Conservation (phyloP, 148 eudicot genomes). For the Hydrangea macrophylla region DNA sequence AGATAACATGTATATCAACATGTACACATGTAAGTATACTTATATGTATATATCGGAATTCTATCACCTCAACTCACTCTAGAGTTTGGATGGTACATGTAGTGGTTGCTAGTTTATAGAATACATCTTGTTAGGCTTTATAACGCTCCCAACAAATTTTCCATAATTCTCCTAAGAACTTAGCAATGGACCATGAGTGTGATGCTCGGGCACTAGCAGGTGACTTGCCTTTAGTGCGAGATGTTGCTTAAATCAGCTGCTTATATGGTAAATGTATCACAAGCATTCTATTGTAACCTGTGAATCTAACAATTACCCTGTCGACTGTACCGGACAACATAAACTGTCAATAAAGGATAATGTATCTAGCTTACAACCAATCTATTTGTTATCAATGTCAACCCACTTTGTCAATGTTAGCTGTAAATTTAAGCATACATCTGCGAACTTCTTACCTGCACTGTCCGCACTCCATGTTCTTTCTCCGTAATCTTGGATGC, state of each 20-base stretch:
- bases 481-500: neutral
- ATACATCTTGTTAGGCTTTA: neutral
- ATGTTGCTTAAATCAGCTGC: neutral
- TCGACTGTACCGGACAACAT: neutral
- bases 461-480: neutral
- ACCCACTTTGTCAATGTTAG: neutral
- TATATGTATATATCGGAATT: too few relatives aligned
- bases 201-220: neutral
- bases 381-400: neutral
- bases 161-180: neutral
- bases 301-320: neutral
- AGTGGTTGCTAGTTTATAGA: neutral
- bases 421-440: slow-evolving; percentile 1
- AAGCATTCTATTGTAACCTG: neutral
- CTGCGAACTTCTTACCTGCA: neutral
- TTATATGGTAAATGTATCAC: neutral
- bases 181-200: neutral
- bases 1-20: too few relatives aligned
- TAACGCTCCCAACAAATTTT: neutral
- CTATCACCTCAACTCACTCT: neutral
- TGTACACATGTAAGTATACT: too few relatives aligned
- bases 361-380: neutral
- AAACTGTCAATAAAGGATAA: neutral
- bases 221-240: neutral
- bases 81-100: neutral